Evolutionary conservation across 2,329 filamentous ascomycete species (phyloP), one percentile per base, ranked within the genome.

Genomic region (Simplicillium sp.): DNA sequence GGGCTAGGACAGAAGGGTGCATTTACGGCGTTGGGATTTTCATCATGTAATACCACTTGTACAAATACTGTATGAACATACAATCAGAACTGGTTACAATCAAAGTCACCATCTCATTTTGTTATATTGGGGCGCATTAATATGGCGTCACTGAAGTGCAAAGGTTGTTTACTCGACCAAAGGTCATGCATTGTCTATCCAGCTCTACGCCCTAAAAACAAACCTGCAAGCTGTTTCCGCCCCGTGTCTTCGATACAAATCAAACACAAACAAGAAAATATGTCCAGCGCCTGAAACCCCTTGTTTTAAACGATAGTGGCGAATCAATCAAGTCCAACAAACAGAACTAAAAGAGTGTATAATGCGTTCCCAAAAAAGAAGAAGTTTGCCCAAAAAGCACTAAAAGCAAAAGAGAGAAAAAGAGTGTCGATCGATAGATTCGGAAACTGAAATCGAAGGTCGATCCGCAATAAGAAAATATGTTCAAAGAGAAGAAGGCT

Each of bases 11-110:
- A 42, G 36, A 25, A 25, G 20, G 20, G 11, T 49, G 44, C 36
- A 47, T 50, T 50, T 45, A 37, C 44, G 49, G 41, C 47, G 46
- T 49, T 50, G 20, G 20, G 9, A 25, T 25, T 25, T 25, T 25
- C 20, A 25, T 25, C 20, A 25, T 25, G 9, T 25, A 25, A 25
- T 25, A 25, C 20, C 20, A 6, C 20, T 25, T 25, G 20, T 25
- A 25, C 20, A 25, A 25, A 9, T 25, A 25, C 20, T 25, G 20
- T 25, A 25, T 6, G 9, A 25, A 25, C 20, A 25, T 9, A 25
- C 20, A 25, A 25, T 25, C n/a, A 25, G 20, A 25, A 25, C 20
- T 9, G 6, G 20, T 25, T 25, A 25, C 20, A 25, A 25, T 25
- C n/a, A n/a, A n/a, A n/a, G n/a, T n/a, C n/a, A n/a, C n/a, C n/a